Evolutionary conservation across 495 filamentous ascomycete genomes (phyloP).

Genomic region (Lepidopterella palustris): DNA sequence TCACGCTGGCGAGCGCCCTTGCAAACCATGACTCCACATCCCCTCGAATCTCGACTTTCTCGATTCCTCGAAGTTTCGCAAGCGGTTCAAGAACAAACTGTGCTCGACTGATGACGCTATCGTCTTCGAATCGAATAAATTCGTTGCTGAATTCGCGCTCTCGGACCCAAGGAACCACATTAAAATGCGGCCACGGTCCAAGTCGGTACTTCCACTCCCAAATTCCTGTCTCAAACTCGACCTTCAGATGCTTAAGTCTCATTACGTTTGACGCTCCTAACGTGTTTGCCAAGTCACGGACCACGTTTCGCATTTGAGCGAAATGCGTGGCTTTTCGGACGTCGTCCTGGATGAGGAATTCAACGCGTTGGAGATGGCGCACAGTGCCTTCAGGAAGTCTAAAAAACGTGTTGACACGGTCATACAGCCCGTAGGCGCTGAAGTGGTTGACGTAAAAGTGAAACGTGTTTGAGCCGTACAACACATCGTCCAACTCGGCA

Average conservation of each 20-base stretch:
- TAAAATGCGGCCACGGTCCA: no score
- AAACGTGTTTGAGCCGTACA: background rate
- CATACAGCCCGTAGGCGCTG: background rate
- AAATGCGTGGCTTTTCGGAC: no score
- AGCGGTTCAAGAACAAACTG: background rate
- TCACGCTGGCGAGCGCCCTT: background rate
- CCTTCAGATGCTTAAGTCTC: no score
- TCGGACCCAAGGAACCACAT: background rate
- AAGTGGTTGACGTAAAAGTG: background rate
- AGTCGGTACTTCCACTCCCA: no score
- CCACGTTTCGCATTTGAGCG: no score
- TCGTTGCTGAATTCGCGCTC: background rate
- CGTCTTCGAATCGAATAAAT: background rate
- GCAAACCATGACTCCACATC: background rate
- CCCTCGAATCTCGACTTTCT: background rate
- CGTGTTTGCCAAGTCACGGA: no score
- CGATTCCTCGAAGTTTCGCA: background rate
- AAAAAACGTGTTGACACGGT: background rate
- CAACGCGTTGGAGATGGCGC: no score
- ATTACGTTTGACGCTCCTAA: no score
- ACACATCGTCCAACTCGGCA: background rate
- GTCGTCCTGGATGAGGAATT: no score
- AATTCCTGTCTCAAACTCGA: no score
- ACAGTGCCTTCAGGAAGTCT: background rate
- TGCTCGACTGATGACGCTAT: background rate